Base-by-base conservation (phyloP, 2,329 filamentous ascomycete species). In the Fusarium sulawesiense region DNA sequence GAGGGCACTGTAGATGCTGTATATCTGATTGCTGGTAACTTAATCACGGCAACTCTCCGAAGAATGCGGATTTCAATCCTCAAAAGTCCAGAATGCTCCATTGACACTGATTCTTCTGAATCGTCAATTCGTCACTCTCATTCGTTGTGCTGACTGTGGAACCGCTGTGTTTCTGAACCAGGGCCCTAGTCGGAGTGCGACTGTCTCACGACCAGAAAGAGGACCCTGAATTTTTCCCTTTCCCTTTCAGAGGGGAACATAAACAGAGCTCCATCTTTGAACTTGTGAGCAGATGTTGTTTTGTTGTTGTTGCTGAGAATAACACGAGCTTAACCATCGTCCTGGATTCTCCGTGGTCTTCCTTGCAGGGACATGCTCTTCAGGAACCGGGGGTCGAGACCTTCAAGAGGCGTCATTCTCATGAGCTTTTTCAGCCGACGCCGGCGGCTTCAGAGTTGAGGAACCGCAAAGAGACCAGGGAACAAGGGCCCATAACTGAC, bases 131-230 rank as follows among this genome's bases (percentile, higher is more conserved):
- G 46, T 42, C 47, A 42, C 47, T 60, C 47, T 58, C 59, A 67
- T 73, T 73, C 62, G 73, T 56, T 46, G 62, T 51, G 54, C 46
- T 61, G 41, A 32, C 32, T 51, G 73, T 73, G 71, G 69, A 64
- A 61, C 69, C 63, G 59, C 63, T 34, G 41, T 66, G 72, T 73
- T 72, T 75, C 60, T 68, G 55, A 74, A 55, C 66, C 65, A 50
- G 62, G 66, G 57, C 57, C 69, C 62, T 34, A 66, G 63, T 41
- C 47, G 23, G n/a, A 61, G 67, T 64, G 60, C 50, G 59, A 62
- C 60, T 75, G 73, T 75, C 73, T 75, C 67, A 74, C 65, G 69
- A 66, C 23, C 61, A 54, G 40, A 62, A 44, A 58, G 69, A 73
- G 64, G 64, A 70, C 71, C 73, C 65, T 72, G 70, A 42, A 71